These are phyloP conservation scores for Trichosporon sp. DNA, from an alignment of 1,284 basidiomycete genomes.

Conservation along the genomic window DNA sequence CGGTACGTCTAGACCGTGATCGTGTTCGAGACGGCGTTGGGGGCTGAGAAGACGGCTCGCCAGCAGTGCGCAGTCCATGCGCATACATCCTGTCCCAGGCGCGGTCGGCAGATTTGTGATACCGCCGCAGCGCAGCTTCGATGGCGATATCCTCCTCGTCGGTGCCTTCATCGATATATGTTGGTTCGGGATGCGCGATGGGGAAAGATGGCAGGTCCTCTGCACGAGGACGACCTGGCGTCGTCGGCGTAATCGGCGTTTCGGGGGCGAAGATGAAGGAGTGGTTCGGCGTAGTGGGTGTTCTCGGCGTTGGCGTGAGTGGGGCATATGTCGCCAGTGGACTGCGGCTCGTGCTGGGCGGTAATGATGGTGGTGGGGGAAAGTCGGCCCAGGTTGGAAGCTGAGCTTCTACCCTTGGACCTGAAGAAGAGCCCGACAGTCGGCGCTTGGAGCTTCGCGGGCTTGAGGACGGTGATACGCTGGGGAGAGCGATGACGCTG, in stretches of 20 bases:
- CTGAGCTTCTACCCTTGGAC: not conserved
- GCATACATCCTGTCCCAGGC: not conserved
- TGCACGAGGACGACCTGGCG: not conserved
- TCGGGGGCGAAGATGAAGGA: not conserved
- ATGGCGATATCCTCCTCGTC: not conserved
- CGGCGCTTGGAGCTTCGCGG: not conserved
- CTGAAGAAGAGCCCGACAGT: not conserved
- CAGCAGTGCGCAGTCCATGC: not conserved
- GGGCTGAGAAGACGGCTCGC: not conserved
- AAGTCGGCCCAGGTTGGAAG: not conserved
- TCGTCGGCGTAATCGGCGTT: not conserved
- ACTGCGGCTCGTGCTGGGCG: not conserved
- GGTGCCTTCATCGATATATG: not conserved
- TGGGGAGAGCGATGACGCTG: not conserved
- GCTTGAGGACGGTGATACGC: not conserved
- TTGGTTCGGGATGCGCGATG: not conserved
- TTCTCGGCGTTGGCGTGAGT: too few relatives aligned
- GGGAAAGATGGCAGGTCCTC: not conserved
- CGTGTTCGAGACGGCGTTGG: not conserved
- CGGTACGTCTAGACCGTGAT: not conserved
- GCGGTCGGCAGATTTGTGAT: not conserved
- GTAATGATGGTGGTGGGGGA: not conserved
- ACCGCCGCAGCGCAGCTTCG: not conserved
- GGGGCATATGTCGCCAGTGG: not conserved
- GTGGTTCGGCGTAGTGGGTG: too few relatives aligned